A percentile compares a stretch with the other conserved stretches of the same genome.
These are phyloP conservation scores for Endotrypanum monterogeii DNA, from an alignment of 208 protist species.

Conservation along the genomic window DNA sequence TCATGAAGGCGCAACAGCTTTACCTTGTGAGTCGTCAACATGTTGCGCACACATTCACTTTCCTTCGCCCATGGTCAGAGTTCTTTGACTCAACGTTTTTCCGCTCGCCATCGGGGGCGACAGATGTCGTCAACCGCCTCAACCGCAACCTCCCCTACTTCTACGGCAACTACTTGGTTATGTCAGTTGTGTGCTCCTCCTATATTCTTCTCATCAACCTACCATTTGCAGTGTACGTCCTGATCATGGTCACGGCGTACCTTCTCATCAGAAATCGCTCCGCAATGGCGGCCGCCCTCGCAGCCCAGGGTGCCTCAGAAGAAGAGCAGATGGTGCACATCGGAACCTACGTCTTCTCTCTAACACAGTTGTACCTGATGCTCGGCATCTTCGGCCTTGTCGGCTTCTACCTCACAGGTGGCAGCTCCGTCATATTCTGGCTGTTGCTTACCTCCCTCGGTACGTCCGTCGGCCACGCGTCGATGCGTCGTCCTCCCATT, in stretches of 20 bases:
- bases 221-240: constrained; percentile 66
- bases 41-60: constrained; percentile 36
- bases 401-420: constrained; percentile 78
- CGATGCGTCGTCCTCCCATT: constrained; percentile 54
- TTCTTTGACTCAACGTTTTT: constrained; percentile 85
- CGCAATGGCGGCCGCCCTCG: constrained; percentile 16
- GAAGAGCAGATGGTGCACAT: constrained; percentile 44
- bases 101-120: constrained; percentile 41
- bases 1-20: constrained; percentile 37
- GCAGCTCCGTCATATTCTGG: constrained; percentile 88
- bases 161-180: constrained; percentile 89
- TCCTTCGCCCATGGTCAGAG: constrained; percentile 75
- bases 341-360: constrained; percentile 29
- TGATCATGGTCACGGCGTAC: constrained; percentile 44
- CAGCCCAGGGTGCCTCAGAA: constrained; percentile 17
- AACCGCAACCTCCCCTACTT: constrained; percentile 81
- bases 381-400: constrained; percentile 59
- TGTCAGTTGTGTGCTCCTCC: constrained; percentile 72
- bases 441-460: constrained; percentile 70
- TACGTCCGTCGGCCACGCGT: constrained; percentile 54
- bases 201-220: constrained; percentile 86
- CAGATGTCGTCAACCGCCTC: constrained; percentile 67
- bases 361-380: constrained; percentile 69
- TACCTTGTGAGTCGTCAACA: constrained; percentile 35
- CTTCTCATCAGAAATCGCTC: constrained; percentile 44